A percentile compares a stretch with the other conserved stretches of the same genome.
These are phyloP conservation scores for Phytopythium boreale DNA, from an alignment of 352 stramenopile species.

Conservation along the genomic window DNA sequence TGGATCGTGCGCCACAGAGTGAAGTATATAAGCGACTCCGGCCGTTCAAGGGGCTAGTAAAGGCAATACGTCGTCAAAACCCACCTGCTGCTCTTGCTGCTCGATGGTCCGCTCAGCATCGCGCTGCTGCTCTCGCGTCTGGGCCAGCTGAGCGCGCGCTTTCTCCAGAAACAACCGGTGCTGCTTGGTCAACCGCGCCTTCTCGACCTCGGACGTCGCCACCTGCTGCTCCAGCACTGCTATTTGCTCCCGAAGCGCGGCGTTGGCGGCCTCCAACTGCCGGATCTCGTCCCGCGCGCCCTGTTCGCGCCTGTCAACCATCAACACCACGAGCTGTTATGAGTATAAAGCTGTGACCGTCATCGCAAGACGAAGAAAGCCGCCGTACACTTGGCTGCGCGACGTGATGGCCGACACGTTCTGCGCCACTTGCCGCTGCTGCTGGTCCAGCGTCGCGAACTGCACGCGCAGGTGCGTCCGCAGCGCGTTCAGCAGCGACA, in stretches of 20 bases:
- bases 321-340: background rate
- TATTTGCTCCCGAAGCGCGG: constrained; percentile 23
- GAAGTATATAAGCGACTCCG: background rate
- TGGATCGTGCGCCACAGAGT: background rate
- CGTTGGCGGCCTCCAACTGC: constrained; percentile 27
- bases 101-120: background rate
- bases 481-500: constrained; percentile 67
- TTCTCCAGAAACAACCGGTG: constrained; percentile 35
- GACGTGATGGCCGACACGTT: constrained; percentile 23
- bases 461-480: constrained; percentile 67
- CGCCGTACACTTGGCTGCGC: constrained; percentile 29
- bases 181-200: constrained; percentile 22
- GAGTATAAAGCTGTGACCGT: background rate
- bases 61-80: background rate
- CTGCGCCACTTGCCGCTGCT: constrained; percentile 22
- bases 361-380: background rate
- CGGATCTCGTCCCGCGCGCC: constrained; percentile 28
- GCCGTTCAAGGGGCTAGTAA: no score
- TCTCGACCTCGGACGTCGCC: constrained; percentile 23
- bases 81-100: constrained; percentile 1
- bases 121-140: constrained; percentile 10
- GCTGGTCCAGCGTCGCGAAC: constrained; percentile 43
- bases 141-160: constrained; percentile 21
- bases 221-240: constrained; percentile 28
- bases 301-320: constrained; percentile 26